Evolutionary conservation across 169 alveolate species (phyloP), one percentile per base, ranked within the genome.

Genomic region (Cystoisospora suis): DNA sequence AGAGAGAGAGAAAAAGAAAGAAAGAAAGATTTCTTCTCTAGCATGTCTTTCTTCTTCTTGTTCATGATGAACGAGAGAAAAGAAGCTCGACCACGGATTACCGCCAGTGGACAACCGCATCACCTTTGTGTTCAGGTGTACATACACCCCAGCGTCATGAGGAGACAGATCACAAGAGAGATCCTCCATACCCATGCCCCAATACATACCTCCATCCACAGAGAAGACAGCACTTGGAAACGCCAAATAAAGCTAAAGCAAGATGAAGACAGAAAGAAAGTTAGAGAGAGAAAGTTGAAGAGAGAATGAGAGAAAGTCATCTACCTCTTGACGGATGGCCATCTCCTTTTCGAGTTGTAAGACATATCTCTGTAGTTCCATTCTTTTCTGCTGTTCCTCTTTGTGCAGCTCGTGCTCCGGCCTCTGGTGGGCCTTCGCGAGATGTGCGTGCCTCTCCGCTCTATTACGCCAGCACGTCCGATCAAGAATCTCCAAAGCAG

Each of bases 281-380:
- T 12, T 49, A 49, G n/a, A 49, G n/a, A 49, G n/a, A 49, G 61
- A 49, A 20, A 49, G 61, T 12, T 49, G 20, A 20, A 49, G 9
- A 49, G n/a, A 49, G 61, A 49, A 20, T 12, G 61, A 49, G 9
- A 49, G 61, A 49, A 12, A 49, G n/a, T n/a, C n/a, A 49, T 38
- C 3, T 5, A 72, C 83, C 3, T 72, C 58, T 34, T 72, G 83
- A 23, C 83, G 46, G 32, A 40, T 3, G 3, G 56, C 23, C 36
- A 72, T 36, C 42, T 72, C 83, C 32, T 6, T 34, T 34, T 72
- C 83, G 36, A 72, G 83, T 40, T 72, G 83, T 5, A 72, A 56
- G 34, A 72, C 83, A 56, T 72, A 72, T 1, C 9, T 34, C 56
- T 72, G 83, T 53, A 72, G 56, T 53, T 72, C 58, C 83, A 36